Base-by-base conservation (phyloP, 257 asterid species). In the Ehretia macrophylla region DNA sequence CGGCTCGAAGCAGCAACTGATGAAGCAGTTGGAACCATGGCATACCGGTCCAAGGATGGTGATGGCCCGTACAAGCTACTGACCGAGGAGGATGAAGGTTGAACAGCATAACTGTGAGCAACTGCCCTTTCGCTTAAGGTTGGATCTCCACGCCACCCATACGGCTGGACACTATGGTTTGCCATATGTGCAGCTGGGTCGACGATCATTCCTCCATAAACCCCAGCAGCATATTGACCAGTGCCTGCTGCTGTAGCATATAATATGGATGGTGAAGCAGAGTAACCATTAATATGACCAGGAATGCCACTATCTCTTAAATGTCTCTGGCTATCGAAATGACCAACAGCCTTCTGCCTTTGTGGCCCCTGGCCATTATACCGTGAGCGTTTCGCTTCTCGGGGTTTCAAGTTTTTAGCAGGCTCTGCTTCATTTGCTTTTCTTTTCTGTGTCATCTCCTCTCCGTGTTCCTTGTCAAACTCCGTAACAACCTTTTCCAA, bases 401-500 rank as follows among this genome's bases (percentile, higher is more conserved):
- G 83, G 72, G 39, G 48, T 72, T 61, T 83, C 22, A 74, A 21
- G 74, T 45, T 76, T 27, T 58, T 77, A 16, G 78, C 72, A 20
- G 80, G 51, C 58, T 80, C 84, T 0, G 64, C 48, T 68, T 82
- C 95, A 4, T 60, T 76, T 45, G 70, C 47, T 72, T 75, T 91
- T 75, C 97, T 78, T 72, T 86, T 88, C 22, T 69, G 75, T 10
- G 67, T 48, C 50, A 56, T 37, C 64, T 56, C 74, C 20, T 68
- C 84, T 14, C 37, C 77, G 47, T 72, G 39, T 53, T 67, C 81
- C 59, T 62, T 75, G 21, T 67, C 75, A 8, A 27, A 49, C 12
- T 72, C 76, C 12, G 80, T 42, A 23, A 81, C 76, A 2, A 82
- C 90, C 61, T 71, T 81, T 72, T 91, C 84, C 74, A 88, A 70